These are phyloP conservation scores for Botryotinia calthae DNA, from an alignment of 2,329 filamentous ascomycete species.

Conservation along the genomic window DNA sequence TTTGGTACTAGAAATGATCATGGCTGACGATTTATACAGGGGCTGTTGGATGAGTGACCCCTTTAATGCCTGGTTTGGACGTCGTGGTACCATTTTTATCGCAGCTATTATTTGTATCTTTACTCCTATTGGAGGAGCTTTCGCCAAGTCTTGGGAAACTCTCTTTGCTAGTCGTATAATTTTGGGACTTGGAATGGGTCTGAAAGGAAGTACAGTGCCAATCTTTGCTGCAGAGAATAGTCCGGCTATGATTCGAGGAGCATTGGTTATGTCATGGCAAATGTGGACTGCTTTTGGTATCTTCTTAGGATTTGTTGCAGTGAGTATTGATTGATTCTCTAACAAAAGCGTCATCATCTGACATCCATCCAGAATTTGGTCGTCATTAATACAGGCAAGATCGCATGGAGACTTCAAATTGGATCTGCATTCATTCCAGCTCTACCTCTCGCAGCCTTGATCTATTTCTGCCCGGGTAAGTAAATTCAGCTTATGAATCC, in stretches of 20 bases:
- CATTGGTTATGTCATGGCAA: constrained; percentile 83
- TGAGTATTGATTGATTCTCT: neutral
- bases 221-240: constrained; percentile 54
- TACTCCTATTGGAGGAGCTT: constrained; percentile 57
- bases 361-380: constrained; percentile 42
- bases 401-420: constrained; percentile 62
- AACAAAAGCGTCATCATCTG: neutral
- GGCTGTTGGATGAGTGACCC: constrained; percentile 68
- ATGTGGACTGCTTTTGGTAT: constrained; percentile 65
- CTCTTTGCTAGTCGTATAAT: constrained; percentile 54
- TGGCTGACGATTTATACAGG: constrained; percentile 44
- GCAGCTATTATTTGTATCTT: constrained; percentile 59
- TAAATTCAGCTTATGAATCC: neutral
- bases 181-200: constrained; percentile 60
- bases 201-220: constrained; percentile 49
- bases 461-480: constrained; percentile 58
- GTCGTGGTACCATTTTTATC: constrained; percentile 70
- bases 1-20: constrained; percentile 17
- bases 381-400: constrained; percentile 49
- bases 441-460: constrained; percentile 56
- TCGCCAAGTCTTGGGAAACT: constrained; percentile 57
- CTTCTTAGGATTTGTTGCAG: constrained; percentile 44
- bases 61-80: constrained; percentile 60
- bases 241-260: constrained; percentile 52
- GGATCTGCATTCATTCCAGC: constrained; percentile 61